Evolutionary conservation across 2,329 filamentous ascomycete genomes (phyloP), one percentile per base, ranked within the genome.

Genomic region (Venturia asperata): DNA sequence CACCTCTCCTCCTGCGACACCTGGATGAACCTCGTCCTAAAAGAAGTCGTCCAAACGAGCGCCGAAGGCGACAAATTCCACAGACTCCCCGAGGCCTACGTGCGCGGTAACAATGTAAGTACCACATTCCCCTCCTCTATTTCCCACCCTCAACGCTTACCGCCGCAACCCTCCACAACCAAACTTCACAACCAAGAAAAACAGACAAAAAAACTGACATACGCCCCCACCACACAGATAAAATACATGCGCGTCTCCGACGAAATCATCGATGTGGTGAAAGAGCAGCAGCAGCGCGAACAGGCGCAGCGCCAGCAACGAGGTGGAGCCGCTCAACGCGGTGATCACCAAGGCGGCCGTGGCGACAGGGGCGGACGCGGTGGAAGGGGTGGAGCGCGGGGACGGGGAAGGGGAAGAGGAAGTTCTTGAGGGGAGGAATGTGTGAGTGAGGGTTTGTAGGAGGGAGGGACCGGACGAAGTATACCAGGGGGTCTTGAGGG

Each of bases 11-110:
- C 89, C 77, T 99, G 93, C 86, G 94, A 99, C 77, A 99, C 93
- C 61, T 99, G 94, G 92, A 99, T 99, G 94, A 99, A 99, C 80
- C 81, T 99, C 71, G 97, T 93, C 1, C 80, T 99, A 70, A 96
- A 94, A 77, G 94, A 97, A 77, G 95, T 99, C 27, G 91, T 97
- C 43, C 93, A 97, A 78, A 97, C 94, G 21, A 96, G 89, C 74
- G 87, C 93, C 30, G 93, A 97, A 73, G 94, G 92, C 68, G 92
- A 97, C 77, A 92, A 90, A 74, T 99, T 99, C 77, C 89, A 91
- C 77, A 85, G 91, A 73, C 80, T 99, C 77, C 88, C 92, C 43
- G 95, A 99, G 76, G 92, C 93, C 66, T 99, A 99, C 74, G 90
- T 99, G 63, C 89, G 96, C 75, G 94, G 94, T 67, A 99, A 97